Evolutionary conservation across 371 early-diverging fungal species (phyloP), one percentile per base, ranked within the genome.

Genomic region (Dichotomocladium elegans): DNA sequence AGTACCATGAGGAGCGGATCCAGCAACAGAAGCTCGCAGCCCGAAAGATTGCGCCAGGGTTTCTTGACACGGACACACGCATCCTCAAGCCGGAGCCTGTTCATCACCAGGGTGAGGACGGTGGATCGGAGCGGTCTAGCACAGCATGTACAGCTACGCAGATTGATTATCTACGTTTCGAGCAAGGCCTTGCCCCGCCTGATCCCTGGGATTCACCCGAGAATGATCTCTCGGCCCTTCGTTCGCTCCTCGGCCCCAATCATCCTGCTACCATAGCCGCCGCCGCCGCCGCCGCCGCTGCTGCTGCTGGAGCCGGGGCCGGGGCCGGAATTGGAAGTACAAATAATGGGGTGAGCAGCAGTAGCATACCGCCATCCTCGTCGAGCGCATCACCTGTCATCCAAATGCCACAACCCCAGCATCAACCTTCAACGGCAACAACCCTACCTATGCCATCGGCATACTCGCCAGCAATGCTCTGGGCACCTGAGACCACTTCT

Each of bases 141-240:
- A n/a, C n/a, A n/a, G n/a, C n/a, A n/a, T n/a, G n/a, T n/a, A 44
- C 15, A n/a, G 45, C 10, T 14, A 30, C 29, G 30, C 43, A 43
- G 15, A 34, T 82, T 43, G 79, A 87, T 59, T 85, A 72, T 58
- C 70, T 73, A 19, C 80, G 81, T 50, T 88, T 88, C 57, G 89
- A 88, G 51, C 87, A 83, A 57, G 88, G 87, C 25, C 57, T 83
- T 14, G 81, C 87, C 22, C 87, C 89, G 3, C 82, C 81, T 22
- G 87, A 86, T 67, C 89, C 87, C 6, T 88, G 89, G 89, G 87
- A 85, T 59, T 72, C 80, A 15, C 80, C 80, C 12, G 81, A 74
- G 45, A 74, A 68, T 42, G 74, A 72, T 53, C 47, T 81, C 49
- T 73, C 70, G 14, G 83, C 81, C 21, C 53, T 83, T 30, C 65